Percentiles rank a stretch among this genome's conserved stretches.
Conservation (phyloP, 371 early-diverging fungal species). For the Zychaea mexicana region DNA sequence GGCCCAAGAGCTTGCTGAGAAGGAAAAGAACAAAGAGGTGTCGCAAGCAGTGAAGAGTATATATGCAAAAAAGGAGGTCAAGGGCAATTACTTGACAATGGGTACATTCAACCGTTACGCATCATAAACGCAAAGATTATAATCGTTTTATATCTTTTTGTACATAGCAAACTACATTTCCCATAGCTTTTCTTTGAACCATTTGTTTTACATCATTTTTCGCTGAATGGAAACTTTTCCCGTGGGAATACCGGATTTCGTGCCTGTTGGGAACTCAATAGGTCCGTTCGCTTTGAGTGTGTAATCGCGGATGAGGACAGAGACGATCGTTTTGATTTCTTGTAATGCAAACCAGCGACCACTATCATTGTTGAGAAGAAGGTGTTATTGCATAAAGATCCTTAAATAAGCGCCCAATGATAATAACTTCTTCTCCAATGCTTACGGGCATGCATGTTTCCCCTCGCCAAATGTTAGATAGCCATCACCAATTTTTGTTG, state of each 20-base stretch:
- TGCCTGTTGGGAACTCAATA: constrained; percentile 6
- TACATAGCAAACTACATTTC: neutral
- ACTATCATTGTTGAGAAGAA: neutral
- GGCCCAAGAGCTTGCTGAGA: constrained; percentile 55
- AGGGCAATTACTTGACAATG: constrained; percentile 63
- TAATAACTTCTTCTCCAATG: neutral
- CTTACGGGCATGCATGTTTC: constrained; percentile 31
- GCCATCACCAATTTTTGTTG: constrained; percentile 43
- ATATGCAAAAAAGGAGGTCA: constrained; percentile 52
- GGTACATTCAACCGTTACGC: constrained; percentile 74
- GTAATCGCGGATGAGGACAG: constrained; percentile 16
- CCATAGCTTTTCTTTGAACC: neutral
- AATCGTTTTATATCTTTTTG: neutral
- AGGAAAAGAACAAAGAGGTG: constrained; percentile 31
- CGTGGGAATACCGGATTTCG: neutral
- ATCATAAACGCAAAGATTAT: constrained; percentile 7
- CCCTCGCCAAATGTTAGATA: constrained; percentile 57
- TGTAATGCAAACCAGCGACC: constrained; percentile 31
- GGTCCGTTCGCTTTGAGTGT: constrained; percentile 4
- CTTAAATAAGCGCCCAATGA: neutral
- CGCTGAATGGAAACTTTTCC: constrained; percentile 3
- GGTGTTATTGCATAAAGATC: neutral
- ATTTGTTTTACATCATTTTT: neutral
- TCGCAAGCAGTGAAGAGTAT: constrained; percentile 63
- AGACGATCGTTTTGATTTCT: constrained; percentile 24